phyloP scores from a whole-genome alignment of 176 grass and related monocot genomes.

The Elymus sibiricus region DNA sequence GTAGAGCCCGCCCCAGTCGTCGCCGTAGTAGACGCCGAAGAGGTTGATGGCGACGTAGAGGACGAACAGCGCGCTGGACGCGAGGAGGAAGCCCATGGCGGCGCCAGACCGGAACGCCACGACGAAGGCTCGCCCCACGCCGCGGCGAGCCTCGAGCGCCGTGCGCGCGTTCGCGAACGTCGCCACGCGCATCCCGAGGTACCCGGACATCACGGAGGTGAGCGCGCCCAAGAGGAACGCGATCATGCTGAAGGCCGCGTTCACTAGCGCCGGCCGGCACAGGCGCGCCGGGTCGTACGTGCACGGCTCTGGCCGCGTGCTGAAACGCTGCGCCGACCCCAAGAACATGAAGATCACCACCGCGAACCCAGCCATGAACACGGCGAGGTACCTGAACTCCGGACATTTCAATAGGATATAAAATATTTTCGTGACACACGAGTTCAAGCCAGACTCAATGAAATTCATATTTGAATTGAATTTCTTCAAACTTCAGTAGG shows the following conservation, averaged over 20 bases:
- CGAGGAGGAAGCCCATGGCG: not conserved
- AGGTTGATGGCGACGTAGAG: not conserved
- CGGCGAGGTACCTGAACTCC: slow-evolving; percentile 42
- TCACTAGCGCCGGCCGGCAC: slow-evolving; percentile 5
- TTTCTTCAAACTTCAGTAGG: too few relatives aligned
- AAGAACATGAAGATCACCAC: not conserved
- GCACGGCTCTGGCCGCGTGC: not conserved
- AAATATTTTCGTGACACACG: not conserved
- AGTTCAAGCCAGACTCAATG: not conserved
- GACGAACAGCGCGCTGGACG: not conserved
- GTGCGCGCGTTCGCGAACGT: slow-evolving; percentile 2
- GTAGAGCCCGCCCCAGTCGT: slow-evolving; percentile 11
- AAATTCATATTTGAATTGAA: not conserved
- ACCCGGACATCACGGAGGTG: slow-evolving; percentile 2
- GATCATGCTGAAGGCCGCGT: not conserved
- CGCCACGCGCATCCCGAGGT: slow-evolving; percentile 1
- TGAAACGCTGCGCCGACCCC: slow-evolving; percentile 1
- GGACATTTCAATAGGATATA: slow-evolving; percentile 33
- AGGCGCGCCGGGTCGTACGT: not conserved
- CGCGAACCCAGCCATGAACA: slow-evolving; percentile 32
- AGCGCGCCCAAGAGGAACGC: not conserved
- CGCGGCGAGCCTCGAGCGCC: not conserved
- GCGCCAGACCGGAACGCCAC: not conserved
- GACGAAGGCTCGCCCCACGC: not conserved
- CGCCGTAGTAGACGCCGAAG: slow-evolving; percentile 11